These are phyloP conservation scores for Linnemannia hyalina DNA, from an alignment of 192 early-diverging fungal species.

Conservation along the genomic window DNA sequence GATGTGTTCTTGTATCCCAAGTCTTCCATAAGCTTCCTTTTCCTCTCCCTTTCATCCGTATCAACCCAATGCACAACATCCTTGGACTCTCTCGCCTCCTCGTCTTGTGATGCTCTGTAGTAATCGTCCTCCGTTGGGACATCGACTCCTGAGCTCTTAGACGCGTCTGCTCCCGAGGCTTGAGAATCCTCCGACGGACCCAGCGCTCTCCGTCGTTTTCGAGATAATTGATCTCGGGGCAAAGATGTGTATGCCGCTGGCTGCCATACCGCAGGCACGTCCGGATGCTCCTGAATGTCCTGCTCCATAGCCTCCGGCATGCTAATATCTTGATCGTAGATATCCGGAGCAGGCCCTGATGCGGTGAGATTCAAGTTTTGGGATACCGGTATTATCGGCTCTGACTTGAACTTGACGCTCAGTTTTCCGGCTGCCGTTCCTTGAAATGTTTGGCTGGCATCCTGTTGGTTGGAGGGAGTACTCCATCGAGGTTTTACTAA, in stretches of 20 bases:
- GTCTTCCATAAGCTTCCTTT: slow-evolving; percentile 24
- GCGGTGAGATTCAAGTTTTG: background rate
- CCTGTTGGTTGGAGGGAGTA: background rate
- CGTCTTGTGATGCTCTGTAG: slow-evolving; percentile 21
- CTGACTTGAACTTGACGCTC: slow-evolving; percentile 30
- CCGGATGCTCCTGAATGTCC: background rate
- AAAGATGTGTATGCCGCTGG: background rate
- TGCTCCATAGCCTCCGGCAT: background rate
- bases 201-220: background rate
- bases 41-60: slow-evolving; percentile 38
- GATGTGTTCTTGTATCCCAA: slow-evolving; percentile 33
- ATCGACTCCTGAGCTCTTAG: background rate
- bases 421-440: slow-evolving; percentile 35
- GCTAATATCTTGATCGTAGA: background rate
- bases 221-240: background rate
- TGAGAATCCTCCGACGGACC: background rate
- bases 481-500: background rate
- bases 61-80: slow-evolving; percentile 45
- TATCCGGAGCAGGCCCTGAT: background rate
- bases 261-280: slow-evolving; percentile 12
- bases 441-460: slow-evolving; percentile 31
- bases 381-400: slow-evolving; percentile 8
- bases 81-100: slow-evolving; percentile 14
- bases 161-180: background rate
- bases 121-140: background rate